These are phyloP conservation scores for Saprolegnia diclina DNA, from an alignment of 352 stramenopile genomes.

Conservation along the genomic window DNA sequence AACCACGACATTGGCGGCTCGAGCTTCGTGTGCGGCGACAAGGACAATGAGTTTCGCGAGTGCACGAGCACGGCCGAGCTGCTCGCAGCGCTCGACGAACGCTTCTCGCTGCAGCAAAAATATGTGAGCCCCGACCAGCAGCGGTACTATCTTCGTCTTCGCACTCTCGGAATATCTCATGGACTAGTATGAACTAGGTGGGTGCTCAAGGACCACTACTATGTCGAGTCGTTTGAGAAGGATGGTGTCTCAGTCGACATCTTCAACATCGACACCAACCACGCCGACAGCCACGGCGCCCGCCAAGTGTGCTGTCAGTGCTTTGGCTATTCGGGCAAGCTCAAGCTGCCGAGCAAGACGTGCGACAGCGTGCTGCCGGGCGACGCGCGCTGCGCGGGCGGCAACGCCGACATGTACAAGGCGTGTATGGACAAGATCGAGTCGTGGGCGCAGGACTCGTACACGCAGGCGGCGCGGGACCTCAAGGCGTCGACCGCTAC, in stretches of 20 bases:
- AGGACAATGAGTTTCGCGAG: slow-evolving; percentile 59
- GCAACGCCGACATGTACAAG: slow-evolving; percentile 59
- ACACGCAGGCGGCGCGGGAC: slow-evolving; percentile 59
- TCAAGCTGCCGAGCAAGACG: slow-evolving; percentile 41
- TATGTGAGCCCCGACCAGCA: slow-evolving; percentile 66
- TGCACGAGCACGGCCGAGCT: slow-evolving; percentile 49
- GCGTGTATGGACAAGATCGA: slow-evolving; percentile 69
- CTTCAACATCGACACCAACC: slow-evolving; percentile 84
- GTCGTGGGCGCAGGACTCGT: slow-evolving; percentile 69
- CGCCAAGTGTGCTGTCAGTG: slow-evolving; percentile 85
- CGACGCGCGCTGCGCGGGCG: slow-evolving; percentile 62
- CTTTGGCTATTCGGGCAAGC: slow-evolving; percentile 72
- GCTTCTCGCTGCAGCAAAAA: slow-evolving; percentile 49
- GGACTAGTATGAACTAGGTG: slow-evolving; percentile 31
- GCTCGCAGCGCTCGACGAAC: slow-evolving; percentile 54
- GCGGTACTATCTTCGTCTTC: slow-evolving; percentile 30
- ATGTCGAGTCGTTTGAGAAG: slow-evolving; percentile 67
- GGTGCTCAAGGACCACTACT: slow-evolving; percentile 79
- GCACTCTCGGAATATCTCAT: too few relatives aligned
- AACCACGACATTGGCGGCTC: slow-evolving; percentile 68
- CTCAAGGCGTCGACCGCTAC: slow-evolving; percentile 63
- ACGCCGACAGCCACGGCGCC: slow-evolving; percentile 71
- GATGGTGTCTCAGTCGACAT: slow-evolving; percentile 79
- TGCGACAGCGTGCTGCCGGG: slow-evolving; percentile 62
- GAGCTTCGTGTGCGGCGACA: slow-evolving; percentile 67